phyloP scores from a whole-genome alignment of 371 early-diverging fungal genomes.

The Lichtheimia corymbifera region DNA sequence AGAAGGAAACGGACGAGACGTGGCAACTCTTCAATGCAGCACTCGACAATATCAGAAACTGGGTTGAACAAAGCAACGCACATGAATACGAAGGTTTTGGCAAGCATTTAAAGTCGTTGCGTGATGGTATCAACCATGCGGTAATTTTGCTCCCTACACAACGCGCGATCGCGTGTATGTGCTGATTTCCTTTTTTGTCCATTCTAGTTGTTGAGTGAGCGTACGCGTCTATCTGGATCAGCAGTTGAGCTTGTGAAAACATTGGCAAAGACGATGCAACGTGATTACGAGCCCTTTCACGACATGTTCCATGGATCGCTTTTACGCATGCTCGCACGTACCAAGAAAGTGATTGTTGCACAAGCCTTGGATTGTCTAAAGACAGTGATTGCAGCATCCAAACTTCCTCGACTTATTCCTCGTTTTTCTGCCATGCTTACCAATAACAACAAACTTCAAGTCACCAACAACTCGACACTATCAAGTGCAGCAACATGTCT shows the following conservation, averaged over 20 bases:
- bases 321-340: slow-evolving; percentile 53
- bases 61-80: slow-evolving; percentile 26
- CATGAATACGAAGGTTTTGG: slow-evolving; percentile 28
- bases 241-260: slow-evolving; percentile 53
- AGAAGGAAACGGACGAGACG: slow-evolving; percentile 37
- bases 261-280: slow-evolving; percentile 43
- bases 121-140: slow-evolving; percentile 5
- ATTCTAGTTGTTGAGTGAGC: slow-evolving; percentile 52
- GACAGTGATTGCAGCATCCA: slow-evolving; percentile 38
- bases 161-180: slow-evolving; percentile 22
- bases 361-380: slow-evolving; percentile 44
- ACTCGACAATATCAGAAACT: slow-evolving; percentile 28
- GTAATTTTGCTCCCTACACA: slow-evolving; percentile 4
- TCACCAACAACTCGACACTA: slow-evolving; percentile 46
- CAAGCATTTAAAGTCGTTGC: slow-evolving; percentile 31
- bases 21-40: slow-evolving; percentile 39
- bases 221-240: slow-evolving; percentile 54
- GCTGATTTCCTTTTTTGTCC: slow-evolving; percentile 3
- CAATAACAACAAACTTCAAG: slow-evolving; percentile 8
- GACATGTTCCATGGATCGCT: slow-evolving; percentile 47
- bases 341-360: slow-evolving; percentile 55
- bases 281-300: slow-evolving; percentile 43
- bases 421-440: slow-evolving; percentile 32
- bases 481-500: slow-evolving; percentile 43
- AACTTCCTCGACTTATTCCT: slow-evolving; percentile 36